A percentile compares a stretch with the other conserved stretches of the same genome.
Evolutionary conservation across 495 filamentous ascomycete species (phyloP).

Genomic region (Geoglossum glabrum): DNA sequence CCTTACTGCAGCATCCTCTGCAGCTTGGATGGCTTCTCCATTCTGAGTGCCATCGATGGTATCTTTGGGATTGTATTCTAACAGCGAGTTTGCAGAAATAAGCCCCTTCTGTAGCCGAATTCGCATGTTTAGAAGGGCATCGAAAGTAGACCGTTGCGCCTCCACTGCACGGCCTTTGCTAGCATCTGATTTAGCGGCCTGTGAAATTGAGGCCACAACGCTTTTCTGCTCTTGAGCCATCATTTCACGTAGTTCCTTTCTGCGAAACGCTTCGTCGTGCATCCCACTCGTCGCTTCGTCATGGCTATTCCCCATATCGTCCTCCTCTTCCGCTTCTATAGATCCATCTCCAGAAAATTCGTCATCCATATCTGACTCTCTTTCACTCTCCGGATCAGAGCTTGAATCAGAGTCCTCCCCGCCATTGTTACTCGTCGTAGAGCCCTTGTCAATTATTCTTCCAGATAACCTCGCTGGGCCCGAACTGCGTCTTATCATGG

Average conservation of each 20-base stretch:
- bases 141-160: slow-evolving; percentile 64
- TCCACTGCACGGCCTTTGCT: slow-evolving; percentile 74
- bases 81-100: slow-evolving; percentile 57
- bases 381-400: neutral
- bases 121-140: slow-evolving; percentile 65
- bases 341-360: slow-evolving; percentile 16
- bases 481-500: slow-evolving; percentile 43
- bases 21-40: slow-evolving; percentile 25
- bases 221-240: slow-evolving; percentile 53
- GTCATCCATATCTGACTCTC: slow-evolving; percentile 13
- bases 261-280: slow-evolving; percentile 23
- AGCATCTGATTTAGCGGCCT: slow-evolving; percentile 57
- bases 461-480: slow-evolving; percentile 19
- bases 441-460: neutral
- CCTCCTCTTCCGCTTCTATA: slow-evolving; percentile 19
- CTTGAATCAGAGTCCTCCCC: neutral
- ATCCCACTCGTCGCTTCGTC: slow-evolving; percentile 7
- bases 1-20: slow-evolving; percentile 70
- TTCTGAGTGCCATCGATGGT: neutral
- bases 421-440: neutral
- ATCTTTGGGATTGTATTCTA: slow-evolving; percentile 13
- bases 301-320: slow-evolving; percentile 17
- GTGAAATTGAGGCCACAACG: slow-evolving; percentile 45
- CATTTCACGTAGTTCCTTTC: slow-evolving; percentile 41
- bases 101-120: slow-evolving; percentile 85